Base-by-base conservation (phyloP, 306 rosid genomes). In the Trichosanthes truncata region DNA sequence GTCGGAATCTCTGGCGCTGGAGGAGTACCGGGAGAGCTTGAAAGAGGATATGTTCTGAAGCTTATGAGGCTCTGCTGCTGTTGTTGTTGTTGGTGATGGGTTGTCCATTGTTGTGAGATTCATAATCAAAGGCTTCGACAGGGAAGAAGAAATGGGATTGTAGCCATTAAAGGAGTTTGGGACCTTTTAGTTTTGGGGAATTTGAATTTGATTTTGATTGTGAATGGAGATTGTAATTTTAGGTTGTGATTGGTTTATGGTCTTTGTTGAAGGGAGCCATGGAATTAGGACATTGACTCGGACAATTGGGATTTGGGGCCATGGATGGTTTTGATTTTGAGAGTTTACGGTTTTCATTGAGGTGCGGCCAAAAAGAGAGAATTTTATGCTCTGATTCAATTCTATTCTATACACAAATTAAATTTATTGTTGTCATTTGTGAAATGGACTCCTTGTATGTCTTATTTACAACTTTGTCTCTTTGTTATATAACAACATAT, bases 61-160 rank as follows among this genome's bases (percentile, higher is more conserved):
- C 79, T 66, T 85, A 63, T 73, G 84, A 43, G 78, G 78, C 17
- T 86, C 86, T 72, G 71, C 5, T 55, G 26, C 6, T 14, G 38
- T 76, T 90, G 93, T 87, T 87, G 80, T 14, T 78, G 48, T 49
- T 49, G 48, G 13, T 43, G 57, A 20, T 52, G 43, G 6, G 21
- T 17, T 38, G 4, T 65, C 72, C 72, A 65, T 65, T 35, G 45
- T 17, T 65, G 71, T 17, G 38, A 17, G 23, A 63, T 33, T 33
- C 43, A 15, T 12, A 2, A 15, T 15, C 23, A 9, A 35, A 61
- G 4, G 17, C 9, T 26, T 60, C 1, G 38, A 1, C 1, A 5
- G 60, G 8, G 60, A 53, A 9, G 46, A n/a, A n/a, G n/a, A 43
- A 20, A 57, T 46, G 63, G 51, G 76, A 61, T 36, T 7, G 26